Base-by-base conservation (phyloP, 768 basidiomycete species). In the Trichaptum fuscoviolaceum region DNA sequence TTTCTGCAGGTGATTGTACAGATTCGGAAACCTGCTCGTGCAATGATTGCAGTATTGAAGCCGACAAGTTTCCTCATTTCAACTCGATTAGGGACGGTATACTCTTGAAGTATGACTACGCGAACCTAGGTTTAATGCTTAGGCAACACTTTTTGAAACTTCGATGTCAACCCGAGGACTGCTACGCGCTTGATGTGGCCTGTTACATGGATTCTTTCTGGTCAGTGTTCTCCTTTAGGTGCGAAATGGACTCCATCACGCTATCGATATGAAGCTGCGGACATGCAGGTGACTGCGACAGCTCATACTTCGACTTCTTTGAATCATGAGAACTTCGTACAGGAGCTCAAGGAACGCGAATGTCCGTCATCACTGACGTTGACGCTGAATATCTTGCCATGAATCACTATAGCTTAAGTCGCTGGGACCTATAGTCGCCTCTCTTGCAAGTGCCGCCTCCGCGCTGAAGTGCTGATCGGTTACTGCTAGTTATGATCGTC, bases 241-340 rank as follows among this genome's bases (percentile, higher is more conserved):
- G 42, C 15, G 42, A 52, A 52, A 4, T 52, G 20, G 42, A 20
- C 42, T 52, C 42, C 42, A 52, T 52, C 42, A 52, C 42, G 42
- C 42, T 30, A 52, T 52, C 42, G 42, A 52, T 52, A 52, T 52
- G 42, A 52, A 52, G 42, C 42, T 52, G 42, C 42, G 42, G 42
- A 52, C 42, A 52, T 52, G 42, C 42, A 52, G 42, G 15, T 52
- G 42, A 52, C 42, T 52, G 42, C 42, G 42, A 52, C 42, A 52
- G 42, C 42, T 52, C 42, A 52, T 20, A 52, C 42, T 52, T 52
- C 42, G 42, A 52, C 42, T 52, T 52, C 42, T 52, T 52, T 20
- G 42, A 12, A 52, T 52, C 42, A 52, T 52, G 42, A 52, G 42
- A 52, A 52, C 15, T 12, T 52, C 42, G 15, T 52, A 52, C 42